Percentiles rank a stretch among this genome's conserved stretches.
These are phyloP conservation scores for Kurtzmaniella fragi DNA, from an alignment of 805 yeast genomes.

Conservation along the genomic window DNA sequence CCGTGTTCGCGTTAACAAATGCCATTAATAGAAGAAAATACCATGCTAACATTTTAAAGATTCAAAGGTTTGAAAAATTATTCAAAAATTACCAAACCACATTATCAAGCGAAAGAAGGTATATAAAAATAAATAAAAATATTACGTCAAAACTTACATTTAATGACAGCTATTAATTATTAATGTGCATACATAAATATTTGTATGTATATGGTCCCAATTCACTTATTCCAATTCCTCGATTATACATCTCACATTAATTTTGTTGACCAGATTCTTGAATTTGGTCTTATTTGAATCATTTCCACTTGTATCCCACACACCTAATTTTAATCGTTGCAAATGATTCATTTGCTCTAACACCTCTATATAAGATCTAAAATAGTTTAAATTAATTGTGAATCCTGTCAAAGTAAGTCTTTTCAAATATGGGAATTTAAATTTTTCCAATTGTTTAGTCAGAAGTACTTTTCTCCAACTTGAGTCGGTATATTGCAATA, in stretches of 20 bases:
- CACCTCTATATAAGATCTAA: not conserved
- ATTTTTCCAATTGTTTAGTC: constrained; percentile 2
- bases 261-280: no score
- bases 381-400: constrained; percentile 1
- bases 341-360: constrained; percentile 1
- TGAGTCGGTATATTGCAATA: not conserved
- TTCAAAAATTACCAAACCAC: no score
- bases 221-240: no score
- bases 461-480: constrained; percentile 4
- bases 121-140: no score
- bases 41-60: constrained; percentile 1
- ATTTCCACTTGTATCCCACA: constrained; percentile 1
- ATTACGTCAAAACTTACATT: no score
- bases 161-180: no score
- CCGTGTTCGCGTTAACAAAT: constrained; percentile 30
- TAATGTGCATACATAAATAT: no score
- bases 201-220: no score
- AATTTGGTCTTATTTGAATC: not conserved
- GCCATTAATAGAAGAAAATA: constrained; percentile 3
- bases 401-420: constrained; percentile 1
- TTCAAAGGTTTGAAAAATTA: no score
- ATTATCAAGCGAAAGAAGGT: no score
- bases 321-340: not conserved
- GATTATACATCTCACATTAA: no score
- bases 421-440: not conserved